Conservation (phyloP, 1,139 yeast genomes). For the Yamadazyma dushanensis region DNA sequence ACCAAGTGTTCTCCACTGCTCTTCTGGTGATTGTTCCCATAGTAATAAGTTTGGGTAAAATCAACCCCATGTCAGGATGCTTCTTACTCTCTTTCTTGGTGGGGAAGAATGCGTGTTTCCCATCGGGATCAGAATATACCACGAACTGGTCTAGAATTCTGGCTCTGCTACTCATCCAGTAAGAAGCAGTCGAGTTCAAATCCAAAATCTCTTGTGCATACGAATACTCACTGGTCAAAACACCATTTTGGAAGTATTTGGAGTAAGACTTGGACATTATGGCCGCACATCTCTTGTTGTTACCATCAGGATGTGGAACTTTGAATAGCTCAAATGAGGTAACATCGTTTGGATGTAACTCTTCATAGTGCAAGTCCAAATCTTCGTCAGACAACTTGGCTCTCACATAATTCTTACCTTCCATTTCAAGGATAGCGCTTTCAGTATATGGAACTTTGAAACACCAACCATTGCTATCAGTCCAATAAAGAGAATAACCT, state of each 20-base stretch:
- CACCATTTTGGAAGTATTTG: slow-evolving; percentile 70
- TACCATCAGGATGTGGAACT: slow-evolving; percentile 92
- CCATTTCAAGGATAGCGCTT: slow-evolving; percentile 37
- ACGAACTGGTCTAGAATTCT: slow-evolving; percentile 86
- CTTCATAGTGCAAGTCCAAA: slow-evolving; percentile 20
- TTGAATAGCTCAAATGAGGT: slow-evolving; percentile 49
- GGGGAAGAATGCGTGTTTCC: slow-evolving; percentile 27
- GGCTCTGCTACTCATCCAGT: slow-evolving; percentile 91
- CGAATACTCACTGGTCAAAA: slow-evolving; percentile 67
- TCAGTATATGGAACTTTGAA: slow-evolving; percentile 57
- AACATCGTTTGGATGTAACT: slow-evolving; percentile 17
- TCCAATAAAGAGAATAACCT: slow-evolving; percentile 79
- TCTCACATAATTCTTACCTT: slow-evolving; percentile 52
- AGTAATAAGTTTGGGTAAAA: slow-evolving; percentile 78
- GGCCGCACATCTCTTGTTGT: slow-evolving; percentile 69
- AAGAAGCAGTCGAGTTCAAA: slow-evolving; percentile 77
- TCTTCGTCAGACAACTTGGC: slow-evolving; percentile 35
- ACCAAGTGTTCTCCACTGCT: slow-evolving; percentile 97
- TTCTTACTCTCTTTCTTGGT: slow-evolving; percentile 23
- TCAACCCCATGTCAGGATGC: slow-evolving; percentile 57
- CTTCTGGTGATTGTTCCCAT: slow-evolving; percentile 98
- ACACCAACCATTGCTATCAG: slow-evolving; percentile 83
- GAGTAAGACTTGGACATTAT: slow-evolving; percentile 77
- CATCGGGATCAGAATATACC: slow-evolving; percentile 44
- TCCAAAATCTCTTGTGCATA: slow-evolving; percentile 77